phyloP scores from a whole-genome alignment of 495 filamentous ascomycete genomes.

The Penicillium egyptiacum region DNA sequence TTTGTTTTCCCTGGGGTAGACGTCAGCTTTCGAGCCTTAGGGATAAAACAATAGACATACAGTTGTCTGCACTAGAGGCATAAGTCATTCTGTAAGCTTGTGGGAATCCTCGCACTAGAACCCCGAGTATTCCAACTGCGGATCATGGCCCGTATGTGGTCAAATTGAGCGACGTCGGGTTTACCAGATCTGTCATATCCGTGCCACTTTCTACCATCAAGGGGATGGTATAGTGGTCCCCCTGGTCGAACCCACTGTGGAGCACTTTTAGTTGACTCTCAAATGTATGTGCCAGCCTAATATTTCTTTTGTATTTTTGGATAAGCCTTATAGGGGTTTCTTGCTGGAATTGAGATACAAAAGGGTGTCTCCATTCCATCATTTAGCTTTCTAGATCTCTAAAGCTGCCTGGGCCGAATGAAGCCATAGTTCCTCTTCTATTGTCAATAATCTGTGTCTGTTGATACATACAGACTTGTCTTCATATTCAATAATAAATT shows the following conservation, averaged over 20 bases:
- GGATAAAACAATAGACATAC: slow-evolving; percentile 4
- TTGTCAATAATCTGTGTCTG: slow-evolving; percentile 12
- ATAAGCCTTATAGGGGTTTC: slow-evolving; percentile 16
- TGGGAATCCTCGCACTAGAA: neutral
- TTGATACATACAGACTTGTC: slow-evolving; percentile 5
- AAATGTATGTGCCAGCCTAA: slow-evolving; percentile 13
- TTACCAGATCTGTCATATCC: slow-evolving; percentile 21
- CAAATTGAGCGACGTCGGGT: slow-evolving; percentile 13
- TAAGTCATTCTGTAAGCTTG: neutral
- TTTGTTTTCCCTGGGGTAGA: neutral
- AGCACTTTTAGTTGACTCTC: slow-evolving; percentile 26
- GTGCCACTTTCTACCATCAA: slow-evolving; percentile 22
- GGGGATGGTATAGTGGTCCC: slow-evolving; percentile 17
- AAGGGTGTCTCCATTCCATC: slow-evolving; percentile 18
- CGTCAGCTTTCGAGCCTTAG: slow-evolving; percentile 3
- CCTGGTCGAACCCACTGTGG: slow-evolving; percentile 31
- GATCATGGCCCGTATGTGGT: slow-evolving; percentile 11
- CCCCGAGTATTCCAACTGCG: neutral
- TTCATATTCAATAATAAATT: slow-evolving; percentile 4
- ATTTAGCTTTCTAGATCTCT: neutral
- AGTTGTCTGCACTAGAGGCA: neutral
- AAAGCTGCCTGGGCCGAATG: slow-evolving; percentile 2
- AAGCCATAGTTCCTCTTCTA: neutral
- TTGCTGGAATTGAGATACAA: slow-evolving; percentile 20
- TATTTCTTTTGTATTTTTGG: slow-evolving; percentile 14